Percentiles rank a stretch among this genome's conserved stretches.
phyloP scores from a whole-genome alignment of 345 rosid species.

The Physaria fendleri region DNA sequence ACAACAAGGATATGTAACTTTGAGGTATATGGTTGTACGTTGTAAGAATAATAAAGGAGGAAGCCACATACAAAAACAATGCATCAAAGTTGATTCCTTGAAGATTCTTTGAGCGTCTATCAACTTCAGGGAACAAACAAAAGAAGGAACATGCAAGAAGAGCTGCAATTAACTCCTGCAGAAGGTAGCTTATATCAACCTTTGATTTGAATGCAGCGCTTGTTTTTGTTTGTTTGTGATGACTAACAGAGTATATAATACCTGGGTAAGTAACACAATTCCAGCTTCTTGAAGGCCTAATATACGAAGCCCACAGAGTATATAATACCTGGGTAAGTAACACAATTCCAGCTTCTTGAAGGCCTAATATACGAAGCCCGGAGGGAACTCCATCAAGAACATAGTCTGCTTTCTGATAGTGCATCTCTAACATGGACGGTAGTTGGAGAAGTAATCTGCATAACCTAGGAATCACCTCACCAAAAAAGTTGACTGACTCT shows the following conservation, averaged over 20 bases:
- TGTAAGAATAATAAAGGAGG: background rate
- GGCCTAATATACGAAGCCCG: constrained; percentile 52
- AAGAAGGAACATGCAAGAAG: constrained; percentile 30
- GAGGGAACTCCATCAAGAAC: constrained; percentile 26
- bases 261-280: constrained; percentile 74
- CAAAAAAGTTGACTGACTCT: constrained; percentile 60
- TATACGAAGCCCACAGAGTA: constrained; percentile 46
- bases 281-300: constrained; percentile 62
- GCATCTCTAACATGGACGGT: constrained; percentile 54
- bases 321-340: constrained; percentile 86
- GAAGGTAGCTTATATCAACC: too few relatives aligned
- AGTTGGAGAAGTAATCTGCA: constrained; percentile 54
- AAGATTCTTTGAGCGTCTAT: constrained; percentile 48
- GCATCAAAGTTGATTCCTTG: constrained; percentile 65
- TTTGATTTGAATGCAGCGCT: too few relatives aligned
- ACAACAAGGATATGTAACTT: background rate
- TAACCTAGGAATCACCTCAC: constrained; percentile 53
- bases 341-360: constrained; percentile 64
- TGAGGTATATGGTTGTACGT: background rate
- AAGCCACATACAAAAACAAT: constrained; percentile 59
- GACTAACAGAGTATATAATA: constrained; percentile 8
- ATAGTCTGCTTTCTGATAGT: constrained; percentile 52
- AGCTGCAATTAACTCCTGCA: constrained; percentile 28
- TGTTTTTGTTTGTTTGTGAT: background rate
- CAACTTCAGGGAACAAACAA: constrained; percentile 59